These are phyloP conservation scores for Rhizopus microsporus DNA, from an alignment of 371 early-diverging fungal species.

Conservation along the genomic window DNA sequence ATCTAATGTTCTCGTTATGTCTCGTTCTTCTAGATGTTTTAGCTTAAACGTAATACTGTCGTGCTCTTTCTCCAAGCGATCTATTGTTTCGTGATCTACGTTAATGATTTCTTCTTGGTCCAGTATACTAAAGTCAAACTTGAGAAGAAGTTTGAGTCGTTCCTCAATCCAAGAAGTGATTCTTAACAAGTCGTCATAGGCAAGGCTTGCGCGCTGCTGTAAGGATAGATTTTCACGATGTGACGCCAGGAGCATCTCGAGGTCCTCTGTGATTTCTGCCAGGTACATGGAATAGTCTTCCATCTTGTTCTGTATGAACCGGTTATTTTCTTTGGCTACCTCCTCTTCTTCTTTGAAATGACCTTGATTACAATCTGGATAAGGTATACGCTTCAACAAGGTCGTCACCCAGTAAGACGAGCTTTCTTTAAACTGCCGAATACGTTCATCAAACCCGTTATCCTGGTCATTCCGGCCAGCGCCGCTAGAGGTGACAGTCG, in stretches of 20 bases:
- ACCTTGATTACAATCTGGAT: conserved; percentile 22
- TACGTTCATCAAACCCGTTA: conserved; percentile 18
- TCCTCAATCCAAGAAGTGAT: conserved; percentile 48
- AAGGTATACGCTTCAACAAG: conserved; percentile 29
- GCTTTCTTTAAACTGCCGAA: conserved; percentile 39
- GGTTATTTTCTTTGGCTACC: conserved; percentile 13
- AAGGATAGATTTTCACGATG: conserved; percentile 43
- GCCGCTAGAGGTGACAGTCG: conserved; percentile 3
- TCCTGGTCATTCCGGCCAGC: conserved; percentile 3
- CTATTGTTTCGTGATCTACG: conserved; percentile 27
- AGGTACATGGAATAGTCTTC: conserved; percentile 23
- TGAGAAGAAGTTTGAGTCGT: conserved; percentile 23
- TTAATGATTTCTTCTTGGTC: conserved; percentile 22
- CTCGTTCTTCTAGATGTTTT: conserved; percentile 33
- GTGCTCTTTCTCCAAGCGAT: conserved; percentile 34
- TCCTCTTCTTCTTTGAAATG: conserved; percentile 22
- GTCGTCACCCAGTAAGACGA: conserved; percentile 37
- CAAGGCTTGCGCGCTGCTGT: conserved; percentile 39
- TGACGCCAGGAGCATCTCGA: conserved; percentile 34
- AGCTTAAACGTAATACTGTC: conserved; percentile 28
- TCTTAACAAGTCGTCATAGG: conserved; percentile 42
- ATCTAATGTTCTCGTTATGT: conserved; percentile 26
- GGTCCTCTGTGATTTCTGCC: conserved; percentile 32
- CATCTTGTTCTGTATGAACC: conserved; percentile 22
- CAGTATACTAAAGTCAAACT: conserved; percentile 24